Evolutionary conservation across 805 yeast genomes (phyloP), one percentile per base, ranked within the genome.

Genomic region (Schwanniomyces polymorphus): DNA sequence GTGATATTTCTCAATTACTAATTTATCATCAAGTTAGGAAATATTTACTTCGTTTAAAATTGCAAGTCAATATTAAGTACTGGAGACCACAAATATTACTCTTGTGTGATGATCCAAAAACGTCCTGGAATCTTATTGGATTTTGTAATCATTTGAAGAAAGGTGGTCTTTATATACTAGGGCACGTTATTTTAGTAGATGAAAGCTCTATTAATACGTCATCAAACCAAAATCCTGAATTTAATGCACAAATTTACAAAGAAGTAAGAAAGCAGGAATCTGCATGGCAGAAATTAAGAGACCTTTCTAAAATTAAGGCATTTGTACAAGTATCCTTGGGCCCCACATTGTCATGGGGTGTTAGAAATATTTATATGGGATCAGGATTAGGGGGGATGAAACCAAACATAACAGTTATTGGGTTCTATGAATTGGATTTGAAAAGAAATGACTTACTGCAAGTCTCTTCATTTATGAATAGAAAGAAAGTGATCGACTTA

Each of bases 311-410:
- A 28, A 81, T 94, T 46, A 94, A 94, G 62, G 98, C 97, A 0
- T 94, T 94, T 75, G 94, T 94, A 6, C 99, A 94, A 61, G 82
- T 94, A 42, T 88, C 92, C 1, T 78, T 91, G 9, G 96, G 96
- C 0, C 91, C 97, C 0, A 79, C 86, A 1, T 74, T 94, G 37
- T 86, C 91, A 0, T 92, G 98, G 97, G 98, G 99, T 23, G 95
- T 90, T 0, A 75, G 99, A 51, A 92, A 92, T 61, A 91, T 94
- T 8, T 91, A 81, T 49, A 65, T 92, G 49, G 97, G 97, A 0
- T 87, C 96, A 2, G 99, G 99, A 0, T 72, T 94, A n/a, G 99
- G 99, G 7, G 97, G 97, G 10, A 94, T 94, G 99, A 86, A 82
- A 58, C 99, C 99, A 1, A 94, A 94, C 61, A 91, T 94, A 44